A percentile compares a stretch with the other conserved stretches of the same genome.
Evolutionary conservation across 2,329 filamentous ascomycete species (phyloP).

Genomic region (Colletotrichum simmondsii): DNA sequence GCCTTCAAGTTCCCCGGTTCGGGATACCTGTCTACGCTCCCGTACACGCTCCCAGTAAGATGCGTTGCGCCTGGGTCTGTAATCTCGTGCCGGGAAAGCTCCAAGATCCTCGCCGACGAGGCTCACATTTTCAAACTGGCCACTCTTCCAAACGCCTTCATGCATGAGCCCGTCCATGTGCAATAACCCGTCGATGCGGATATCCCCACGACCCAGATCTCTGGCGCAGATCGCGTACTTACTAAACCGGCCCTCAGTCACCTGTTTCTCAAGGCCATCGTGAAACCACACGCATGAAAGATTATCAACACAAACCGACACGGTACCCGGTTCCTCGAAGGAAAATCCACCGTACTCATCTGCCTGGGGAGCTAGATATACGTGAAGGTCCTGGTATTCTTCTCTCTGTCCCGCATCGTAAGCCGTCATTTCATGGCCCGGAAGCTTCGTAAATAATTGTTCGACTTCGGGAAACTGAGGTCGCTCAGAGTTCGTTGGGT

Average conservation of each 20-base stretch:
- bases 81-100: background rate
- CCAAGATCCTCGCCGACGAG: background rate
- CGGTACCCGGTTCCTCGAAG: background rate
- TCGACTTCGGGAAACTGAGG: background rate
- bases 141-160: background rate
- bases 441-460: background rate
- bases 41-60: background rate
- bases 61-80: accelerated
- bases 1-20: too few species aligned
- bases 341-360: background rate
- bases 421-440: background rate
- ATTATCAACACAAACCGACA: background rate
- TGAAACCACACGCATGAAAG: background rate
- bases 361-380: background rate
- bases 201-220: background rate
- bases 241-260: background rate
- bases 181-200: background rate
- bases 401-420: background rate
- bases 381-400: background rate
- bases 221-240: background rate
- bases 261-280: background rate
- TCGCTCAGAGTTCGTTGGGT: background rate
- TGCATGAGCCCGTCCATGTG: background rate
- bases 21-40: background rate
- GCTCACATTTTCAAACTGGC: background rate